These are phyloP conservation scores for Ascochyta koolunga DNA, from an alignment of 2,329 filamentous ascomycete genomes.

Conservation along the genomic window DNA sequence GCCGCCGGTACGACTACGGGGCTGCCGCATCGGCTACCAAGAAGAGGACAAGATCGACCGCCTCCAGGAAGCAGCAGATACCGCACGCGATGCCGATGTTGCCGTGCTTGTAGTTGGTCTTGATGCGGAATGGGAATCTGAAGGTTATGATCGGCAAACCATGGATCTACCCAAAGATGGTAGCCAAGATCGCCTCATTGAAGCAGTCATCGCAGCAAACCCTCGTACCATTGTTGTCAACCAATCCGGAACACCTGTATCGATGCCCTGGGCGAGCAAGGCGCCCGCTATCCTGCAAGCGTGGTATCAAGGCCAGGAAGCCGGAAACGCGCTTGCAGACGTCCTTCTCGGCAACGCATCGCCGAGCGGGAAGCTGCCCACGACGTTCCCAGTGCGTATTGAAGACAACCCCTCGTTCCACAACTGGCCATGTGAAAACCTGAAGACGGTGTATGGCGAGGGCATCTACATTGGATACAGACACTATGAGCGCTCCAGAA, in stretches of 20 bases:
- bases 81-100: conserved; percentile 74
- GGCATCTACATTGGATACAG: conserved; percentile 75
- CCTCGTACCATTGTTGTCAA: conserved; percentile 73
- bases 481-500: conserved; percentile 69
- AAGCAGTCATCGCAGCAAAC: conserved; percentile 68
- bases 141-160: conserved; percentile 68
- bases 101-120: conserved; percentile 80
- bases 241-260: conserved; percentile 75
- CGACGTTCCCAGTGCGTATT: conserved; percentile 67
- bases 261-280: conserved; percentile 71
- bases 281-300: conserved; percentile 73
- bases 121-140: conserved; percentile 78
- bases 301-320: conserved; percentile 89
- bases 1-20: conserved; percentile 71
- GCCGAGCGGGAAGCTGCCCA: conserved; percentile 75
- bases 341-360: conserved; percentile 76
- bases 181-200: conserved; percentile 68
- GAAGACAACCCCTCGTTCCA: conserved; percentile 73
- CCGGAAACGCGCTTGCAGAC: conserved; percentile 80
- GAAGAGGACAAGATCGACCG: conserved; percentile 68
- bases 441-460: conserved; percentile 72
- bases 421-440: conserved; percentile 75
- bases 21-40: conserved; percentile 74
- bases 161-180: conserved; percentile 64
- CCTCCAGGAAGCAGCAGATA: conserved; percentile 63